These are phyloP conservation scores for Calonectria pseudoturangicola DNA, from an alignment of 2,329 filamentous ascomycete genomes.

Conservation along the genomic window DNA sequence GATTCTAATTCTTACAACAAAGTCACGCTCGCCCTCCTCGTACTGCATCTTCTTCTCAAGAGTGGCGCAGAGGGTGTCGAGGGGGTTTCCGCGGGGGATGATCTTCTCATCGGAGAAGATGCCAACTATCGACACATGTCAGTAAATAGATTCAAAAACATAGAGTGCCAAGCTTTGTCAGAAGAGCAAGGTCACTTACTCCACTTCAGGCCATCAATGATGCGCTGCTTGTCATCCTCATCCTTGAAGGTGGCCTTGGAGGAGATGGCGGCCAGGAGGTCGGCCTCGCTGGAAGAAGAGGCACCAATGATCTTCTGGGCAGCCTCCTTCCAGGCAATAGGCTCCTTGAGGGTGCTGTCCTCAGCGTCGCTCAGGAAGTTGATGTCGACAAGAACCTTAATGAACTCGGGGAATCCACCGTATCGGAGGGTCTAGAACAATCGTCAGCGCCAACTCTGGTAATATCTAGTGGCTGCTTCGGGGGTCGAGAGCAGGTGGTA, in stretches of 20 bases:
- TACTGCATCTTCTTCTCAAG: conserved; percentile 81
- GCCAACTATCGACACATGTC: conserved; percentile 68
- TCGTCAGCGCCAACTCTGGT: neutral
- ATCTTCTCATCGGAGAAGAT: conserved; percentile 72
- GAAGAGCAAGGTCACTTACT: neutral
- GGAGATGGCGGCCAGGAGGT: conserved; percentile 81
- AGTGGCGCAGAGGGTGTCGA: conserved; percentile 82
- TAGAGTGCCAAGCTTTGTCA: too few species aligned
- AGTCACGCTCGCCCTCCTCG: conserved; percentile 79
- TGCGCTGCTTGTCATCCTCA: conserved; percentile 78
- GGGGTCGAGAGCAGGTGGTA: neutral
- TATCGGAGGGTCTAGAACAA: conserved; percentile 82
- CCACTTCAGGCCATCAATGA: conserved; percentile 85
- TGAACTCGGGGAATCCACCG: conserved; percentile 92
- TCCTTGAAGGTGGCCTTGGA: conserved; percentile 71
- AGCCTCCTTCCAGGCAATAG: conserved; percentile 88
- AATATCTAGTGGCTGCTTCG: neutral
- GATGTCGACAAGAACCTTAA: conserved; percentile 90
- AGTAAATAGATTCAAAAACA: conserved; percentile 59
- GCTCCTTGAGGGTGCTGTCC: conserved; percentile 78
- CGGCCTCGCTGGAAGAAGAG: conserved; percentile 77
- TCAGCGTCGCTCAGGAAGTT: conserved; percentile 88
- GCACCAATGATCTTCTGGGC: conserved; percentile 86
- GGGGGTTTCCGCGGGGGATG: conserved; percentile 76
- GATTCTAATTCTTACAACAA: conserved; percentile 58